Conservation (phyloP, 257 asterid genomes). For the Plantago major region DNA sequence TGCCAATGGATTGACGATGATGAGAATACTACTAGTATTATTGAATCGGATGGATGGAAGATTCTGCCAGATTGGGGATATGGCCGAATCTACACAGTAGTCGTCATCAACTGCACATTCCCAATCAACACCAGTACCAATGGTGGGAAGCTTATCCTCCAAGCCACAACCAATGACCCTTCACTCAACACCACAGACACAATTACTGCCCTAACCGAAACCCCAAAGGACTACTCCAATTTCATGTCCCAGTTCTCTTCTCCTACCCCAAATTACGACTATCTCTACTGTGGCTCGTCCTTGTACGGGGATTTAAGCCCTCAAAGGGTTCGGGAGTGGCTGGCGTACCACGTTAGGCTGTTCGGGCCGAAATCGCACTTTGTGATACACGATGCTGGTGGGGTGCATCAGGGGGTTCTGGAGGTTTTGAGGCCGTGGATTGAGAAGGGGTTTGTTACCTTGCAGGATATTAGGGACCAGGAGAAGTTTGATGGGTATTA, state of each 20-base stretch:
- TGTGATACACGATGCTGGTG: slow-evolving; percentile 87
- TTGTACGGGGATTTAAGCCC: slow-evolving; percentile 72
- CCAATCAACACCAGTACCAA: slow-evolving; percentile 24
- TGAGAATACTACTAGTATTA: background rate
- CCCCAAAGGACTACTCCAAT: slow-evolving; percentile 23
- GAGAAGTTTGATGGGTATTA: slow-evolving; percentile 82
- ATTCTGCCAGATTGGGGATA: slow-evolving; percentile 76
- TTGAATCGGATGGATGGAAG: slow-evolving; percentile 22
- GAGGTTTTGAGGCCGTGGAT: slow-evolving; percentile 76
- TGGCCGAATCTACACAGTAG: slow-evolving; percentile 78
- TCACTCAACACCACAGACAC: slow-evolving; percentile 42
- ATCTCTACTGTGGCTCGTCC: slow-evolving; percentile 69
- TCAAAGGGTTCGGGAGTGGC: slow-evolving; percentile 70
- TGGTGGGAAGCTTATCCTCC: slow-evolving; percentile 50
- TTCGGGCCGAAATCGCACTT: slow-evolving; percentile 68
- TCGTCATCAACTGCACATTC: slow-evolving; percentile 73
- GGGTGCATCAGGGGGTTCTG: slow-evolving; percentile 57
- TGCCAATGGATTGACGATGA: slow-evolving; percentile 30
- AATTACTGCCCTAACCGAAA: slow-evolving; percentile 42
- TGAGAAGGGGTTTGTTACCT: slow-evolving; percentile 61
- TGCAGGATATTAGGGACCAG: slow-evolving; percentile 74
- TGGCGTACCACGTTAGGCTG: slow-evolving; percentile 62
- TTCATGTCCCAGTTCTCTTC: slow-evolving; percentile 26
- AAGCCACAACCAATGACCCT: slow-evolving; percentile 48
- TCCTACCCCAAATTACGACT: slow-evolving; percentile 42